phyloP scores from a whole-genome alignment of 352 stramenopile species.

The Phytophthora rubi region DNA sequence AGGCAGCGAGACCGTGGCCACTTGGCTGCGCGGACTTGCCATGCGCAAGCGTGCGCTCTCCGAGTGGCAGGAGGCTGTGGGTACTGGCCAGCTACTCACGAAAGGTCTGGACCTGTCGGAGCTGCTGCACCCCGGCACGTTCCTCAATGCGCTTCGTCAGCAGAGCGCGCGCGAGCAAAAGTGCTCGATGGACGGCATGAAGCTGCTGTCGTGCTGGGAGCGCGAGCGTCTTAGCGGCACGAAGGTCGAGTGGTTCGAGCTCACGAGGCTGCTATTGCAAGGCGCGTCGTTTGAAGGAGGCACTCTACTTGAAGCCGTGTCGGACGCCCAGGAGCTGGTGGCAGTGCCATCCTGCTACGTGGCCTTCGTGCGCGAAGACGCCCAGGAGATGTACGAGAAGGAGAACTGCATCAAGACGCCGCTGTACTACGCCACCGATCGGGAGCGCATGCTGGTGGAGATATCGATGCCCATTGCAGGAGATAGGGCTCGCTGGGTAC shows the following conservation, averaged over 20 bases:
- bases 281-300: constrained; percentile 88
- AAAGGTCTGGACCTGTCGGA: constrained; percentile 89
- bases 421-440: constrained; percentile 80
- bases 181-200: constrained; percentile 92
- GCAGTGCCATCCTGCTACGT: constrained; percentile 82
- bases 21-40: constrained; percentile 86
- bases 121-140: constrained; percentile 93
- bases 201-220: constrained; percentile 90
- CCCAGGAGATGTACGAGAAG: constrained; percentile 78
- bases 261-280: constrained; percentile 85
- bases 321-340: constrained; percentile 87
- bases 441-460: constrained; percentile 84
- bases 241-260: constrained; percentile 81
- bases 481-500: constrained; percentile 77
- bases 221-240: constrained; percentile 60
- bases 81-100: constrained; percentile 69
- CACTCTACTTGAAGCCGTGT: constrained; percentile 75
- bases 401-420: constrained; percentile 79
- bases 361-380: constrained; percentile 80
- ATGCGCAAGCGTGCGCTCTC: constrained; percentile 81
- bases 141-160: constrained; percentile 94
- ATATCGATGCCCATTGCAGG: constrained; percentile 79
- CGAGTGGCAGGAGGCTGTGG: constrained; percentile 82
- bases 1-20: constrained; percentile 66
- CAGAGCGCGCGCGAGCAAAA: constrained; percentile 86